phyloP scores from a whole-genome alignment of 768 basidiomycete species.

The Phylloporus scabripes region DNA sequence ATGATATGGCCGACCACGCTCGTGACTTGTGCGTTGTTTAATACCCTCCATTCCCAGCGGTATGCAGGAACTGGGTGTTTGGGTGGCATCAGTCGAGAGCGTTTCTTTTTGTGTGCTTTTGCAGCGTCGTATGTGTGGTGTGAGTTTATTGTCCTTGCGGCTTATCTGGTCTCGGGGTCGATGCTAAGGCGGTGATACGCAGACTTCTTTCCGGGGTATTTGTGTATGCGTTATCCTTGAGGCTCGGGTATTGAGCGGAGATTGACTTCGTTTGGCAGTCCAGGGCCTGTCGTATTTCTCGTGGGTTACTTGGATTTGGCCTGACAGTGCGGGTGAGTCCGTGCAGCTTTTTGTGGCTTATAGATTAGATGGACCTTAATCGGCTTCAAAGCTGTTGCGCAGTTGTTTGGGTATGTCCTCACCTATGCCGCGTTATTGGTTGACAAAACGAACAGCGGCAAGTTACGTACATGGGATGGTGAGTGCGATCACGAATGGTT shows the following conservation, averaged over 20 bases:
- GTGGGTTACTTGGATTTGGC: constrained; percentile 54
- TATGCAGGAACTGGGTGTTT: constrained; percentile 59
- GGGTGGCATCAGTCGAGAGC: constrained; percentile 65
- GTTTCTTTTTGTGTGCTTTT: constrained; percentile 70
- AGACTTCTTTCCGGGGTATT: constrained; percentile 43
- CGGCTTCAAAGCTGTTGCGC: constrained; percentile 34
- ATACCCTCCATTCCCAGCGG: constrained; percentile 67
- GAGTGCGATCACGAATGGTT: constrained; percentile 2
- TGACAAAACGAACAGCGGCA: constrained; percentile 4
- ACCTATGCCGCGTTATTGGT: background rate
- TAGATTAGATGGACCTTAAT: constrained; percentile 18
- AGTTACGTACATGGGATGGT: constrained; percentile 44
- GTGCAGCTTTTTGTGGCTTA: constrained; percentile 1
- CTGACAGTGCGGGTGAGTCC: constrained; percentile 41
- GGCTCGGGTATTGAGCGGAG: background rate
- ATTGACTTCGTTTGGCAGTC: constrained; percentile 25
- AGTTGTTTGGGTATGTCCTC: constrained; percentile 41
- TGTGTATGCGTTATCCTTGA: constrained; percentile 28
- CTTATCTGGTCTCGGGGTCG: background rate
- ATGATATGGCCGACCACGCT: constrained; percentile 77
- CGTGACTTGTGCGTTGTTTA: constrained; percentile 70
- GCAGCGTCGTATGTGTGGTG: constrained; percentile 56
- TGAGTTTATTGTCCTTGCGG: constrained; percentile 23
- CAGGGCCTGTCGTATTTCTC: constrained; percentile 54
- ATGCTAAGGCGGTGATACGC: constrained; percentile 7